phyloP scores from a whole-genome alignment of 2,329 filamentous ascomycete genomes.

The Epichloe brachyelytri region DNA sequence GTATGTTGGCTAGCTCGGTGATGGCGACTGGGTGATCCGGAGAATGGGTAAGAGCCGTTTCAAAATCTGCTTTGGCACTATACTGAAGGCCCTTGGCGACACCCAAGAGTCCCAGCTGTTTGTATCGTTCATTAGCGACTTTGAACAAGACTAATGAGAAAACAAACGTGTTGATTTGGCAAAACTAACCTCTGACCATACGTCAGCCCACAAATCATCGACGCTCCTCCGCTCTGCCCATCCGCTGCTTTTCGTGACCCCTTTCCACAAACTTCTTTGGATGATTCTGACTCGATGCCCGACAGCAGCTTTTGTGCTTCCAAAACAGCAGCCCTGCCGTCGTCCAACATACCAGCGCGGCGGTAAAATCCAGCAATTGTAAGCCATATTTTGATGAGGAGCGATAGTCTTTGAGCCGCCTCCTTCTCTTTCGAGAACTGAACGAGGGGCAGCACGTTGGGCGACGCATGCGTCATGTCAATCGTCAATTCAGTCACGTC shows the following conservation, averaged over 20 bases:
- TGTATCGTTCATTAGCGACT: not conserved
- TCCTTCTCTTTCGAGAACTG: constrained; percentile 43
- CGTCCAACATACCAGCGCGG: constrained; percentile 65
- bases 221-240: constrained; percentile 75
- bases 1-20: constrained; percentile 68
- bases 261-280: constrained; percentile 48
- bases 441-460: constrained; percentile 36
- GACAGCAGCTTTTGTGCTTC: constrained; percentile 72
- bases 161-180: not conserved
- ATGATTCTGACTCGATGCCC: constrained; percentile 53
- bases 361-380: constrained; percentile 83
- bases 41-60: constrained; percentile 66
- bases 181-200: constrained; percentile 61
- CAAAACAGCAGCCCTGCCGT: constrained; percentile 63
- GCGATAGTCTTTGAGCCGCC: constrained; percentile 33
- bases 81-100: constrained; percentile 50
- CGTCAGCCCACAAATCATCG: constrained; percentile 74
- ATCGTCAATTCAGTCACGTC: constrained; percentile 27
- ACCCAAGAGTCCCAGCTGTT: constrained; percentile 53
- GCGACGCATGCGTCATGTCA: constrained; percentile 30
- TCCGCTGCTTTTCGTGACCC: constrained; percentile 47
- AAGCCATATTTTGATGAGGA: constrained; percentile 74
- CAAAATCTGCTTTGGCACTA: constrained; percentile 63
- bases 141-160: not conserved
- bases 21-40: constrained; percentile 71